Evolutionary conservation across 176 grass and related monocot genomes (phyloP).

Genomic region (Avena insularis): DNA sequence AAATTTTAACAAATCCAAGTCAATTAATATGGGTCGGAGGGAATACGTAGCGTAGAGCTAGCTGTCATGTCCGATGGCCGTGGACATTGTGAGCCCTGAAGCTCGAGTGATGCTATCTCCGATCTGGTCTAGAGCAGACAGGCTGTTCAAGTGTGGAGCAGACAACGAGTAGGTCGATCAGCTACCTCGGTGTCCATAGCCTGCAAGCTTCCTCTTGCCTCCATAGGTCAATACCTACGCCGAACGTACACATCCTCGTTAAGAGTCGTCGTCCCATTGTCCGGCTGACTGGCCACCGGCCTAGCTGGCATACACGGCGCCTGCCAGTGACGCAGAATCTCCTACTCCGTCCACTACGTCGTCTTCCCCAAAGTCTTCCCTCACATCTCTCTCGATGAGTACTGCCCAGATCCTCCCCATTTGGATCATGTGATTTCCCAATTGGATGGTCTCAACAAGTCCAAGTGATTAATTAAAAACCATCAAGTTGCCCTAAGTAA

Average conservation of each 20-base stretch:
- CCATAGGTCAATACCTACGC: constrained; percentile 24
- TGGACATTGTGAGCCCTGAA: constrained; percentile 12
- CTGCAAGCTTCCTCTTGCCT: constrained; percentile 16
- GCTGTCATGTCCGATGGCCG: constrained; percentile 31
- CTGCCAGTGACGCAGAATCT: constrained; percentile 20
- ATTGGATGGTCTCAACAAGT: too few species aligned
- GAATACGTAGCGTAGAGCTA: not conserved
- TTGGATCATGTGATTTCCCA: not conserved
- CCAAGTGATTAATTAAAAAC: too few species aligned
- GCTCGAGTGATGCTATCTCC: constrained; percentile 33
- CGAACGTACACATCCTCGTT: not conserved
- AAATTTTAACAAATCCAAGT: too few species aligned
- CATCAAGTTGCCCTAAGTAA: too few species aligned
- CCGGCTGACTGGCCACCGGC: constrained; percentile 41
- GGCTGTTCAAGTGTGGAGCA: constrained; percentile 43
- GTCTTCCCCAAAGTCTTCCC: constrained; percentile 31
- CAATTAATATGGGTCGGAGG: too few species aligned
- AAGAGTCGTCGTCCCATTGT: too few species aligned
- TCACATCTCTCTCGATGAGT: not conserved
- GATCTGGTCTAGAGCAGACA: constrained; percentile 40
- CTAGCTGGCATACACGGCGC: constrained; percentile 54
- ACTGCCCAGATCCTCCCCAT: not conserved
- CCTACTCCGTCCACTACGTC: not conserved
- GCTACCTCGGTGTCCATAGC: not conserved
- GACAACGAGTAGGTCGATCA: not conserved